Conservation (phyloP, 495 filamentous ascomycete species). For the Tuber magnatum region DNA sequence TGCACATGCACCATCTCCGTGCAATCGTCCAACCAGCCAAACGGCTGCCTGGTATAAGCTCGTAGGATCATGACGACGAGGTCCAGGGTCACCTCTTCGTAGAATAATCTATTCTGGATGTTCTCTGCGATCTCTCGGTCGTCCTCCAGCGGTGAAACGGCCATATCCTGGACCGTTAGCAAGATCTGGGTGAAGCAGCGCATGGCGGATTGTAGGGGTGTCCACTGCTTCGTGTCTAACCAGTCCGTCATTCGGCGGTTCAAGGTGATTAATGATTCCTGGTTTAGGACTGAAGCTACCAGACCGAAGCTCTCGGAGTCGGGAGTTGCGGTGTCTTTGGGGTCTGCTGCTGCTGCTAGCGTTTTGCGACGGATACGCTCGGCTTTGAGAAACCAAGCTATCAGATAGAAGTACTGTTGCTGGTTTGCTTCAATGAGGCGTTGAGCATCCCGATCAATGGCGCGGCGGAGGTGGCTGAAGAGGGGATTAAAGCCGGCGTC, state of each 20-base stretch:
- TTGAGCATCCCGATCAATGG: slow-evolving; percentile 85
- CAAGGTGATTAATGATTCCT: slow-evolving; percentile 82
- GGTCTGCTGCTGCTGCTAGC: slow-evolving; percentile 44
- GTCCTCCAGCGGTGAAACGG: slow-evolving; percentile 72
- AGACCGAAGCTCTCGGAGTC: slow-evolving; percentile 76
- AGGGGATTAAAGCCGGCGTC: slow-evolving; percentile 95
- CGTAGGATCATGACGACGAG: slow-evolving; percentile 68
- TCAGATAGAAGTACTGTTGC: slow-evolving; percentile 83
- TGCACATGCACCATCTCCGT: slow-evolving; percentile 91
- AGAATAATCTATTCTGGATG: slow-evolving; percentile 91
- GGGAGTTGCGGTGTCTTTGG: slow-evolving; percentile 44
- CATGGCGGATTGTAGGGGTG: slow-evolving; percentile 78
- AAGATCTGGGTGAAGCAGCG: slow-evolving; percentile 80
- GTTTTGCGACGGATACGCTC: slow-evolving; percentile 66
- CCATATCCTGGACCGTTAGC: slow-evolving; percentile 93
- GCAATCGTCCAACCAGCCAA: slow-evolving; percentile 69
- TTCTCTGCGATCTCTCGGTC: slow-evolving; percentile 98
- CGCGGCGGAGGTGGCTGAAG: slow-evolving; percentile 75
- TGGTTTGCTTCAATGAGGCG: slow-evolving; percentile 65
- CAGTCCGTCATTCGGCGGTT: slow-evolving; percentile 73
- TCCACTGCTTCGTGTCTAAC: slow-evolving; percentile 77
- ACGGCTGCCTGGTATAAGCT: slow-evolving; percentile 85
- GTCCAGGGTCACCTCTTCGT: slow-evolving; percentile 92
- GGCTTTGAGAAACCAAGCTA: slow-evolving; percentile 89
- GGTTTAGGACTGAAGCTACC: slow-evolving; percentile 80